Conservation (phyloP, 768 basidiomycete species). For the Rickenella mellea region DNA sequence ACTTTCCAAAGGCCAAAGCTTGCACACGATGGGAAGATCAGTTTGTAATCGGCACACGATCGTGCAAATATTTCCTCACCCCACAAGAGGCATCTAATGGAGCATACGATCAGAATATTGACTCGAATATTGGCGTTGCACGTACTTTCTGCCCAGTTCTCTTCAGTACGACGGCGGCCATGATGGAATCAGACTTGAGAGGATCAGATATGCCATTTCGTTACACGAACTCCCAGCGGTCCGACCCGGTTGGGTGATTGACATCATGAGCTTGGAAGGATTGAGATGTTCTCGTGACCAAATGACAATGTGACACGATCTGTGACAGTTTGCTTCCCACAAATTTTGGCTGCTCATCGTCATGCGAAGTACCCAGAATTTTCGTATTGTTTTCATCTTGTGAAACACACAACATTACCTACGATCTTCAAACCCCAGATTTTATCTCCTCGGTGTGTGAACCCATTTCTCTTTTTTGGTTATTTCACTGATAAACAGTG, state of each 20-base stretch:
- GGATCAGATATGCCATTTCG: no score
- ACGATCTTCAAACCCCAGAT: conserved; percentile 1
- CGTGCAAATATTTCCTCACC: conserved; percentile 31
- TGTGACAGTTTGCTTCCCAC: no score
- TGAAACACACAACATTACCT: conserved; percentile 4
- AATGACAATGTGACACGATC: no score
- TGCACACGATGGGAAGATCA: conserved; percentile 1
- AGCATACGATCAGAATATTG: conserved; percentile 1
- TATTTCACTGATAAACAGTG: conserved; percentile 2
- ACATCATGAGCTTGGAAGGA: no score
- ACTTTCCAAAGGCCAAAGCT: conserved; percentile 73
- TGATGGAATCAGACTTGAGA: no score
- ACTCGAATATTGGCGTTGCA: conserved; percentile 1
- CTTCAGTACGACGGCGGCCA: conserved; percentile 47
- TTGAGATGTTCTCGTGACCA: no score
- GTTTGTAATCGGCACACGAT: conserved; percentile 5
- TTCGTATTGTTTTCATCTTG: conserved; percentile 6
- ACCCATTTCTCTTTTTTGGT: background rate
- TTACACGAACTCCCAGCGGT: no score
- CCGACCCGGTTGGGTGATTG: no score
- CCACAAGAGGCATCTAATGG: conserved; percentile 58
- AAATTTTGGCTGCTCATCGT: no score
- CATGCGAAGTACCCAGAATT: conserved; percentile 3
- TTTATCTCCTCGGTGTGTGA: background rate
- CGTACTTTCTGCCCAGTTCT: conserved; percentile 51